Conservation (phyloP, 345 rosid genomes). For the Atalantia buxifolia region DNA sequence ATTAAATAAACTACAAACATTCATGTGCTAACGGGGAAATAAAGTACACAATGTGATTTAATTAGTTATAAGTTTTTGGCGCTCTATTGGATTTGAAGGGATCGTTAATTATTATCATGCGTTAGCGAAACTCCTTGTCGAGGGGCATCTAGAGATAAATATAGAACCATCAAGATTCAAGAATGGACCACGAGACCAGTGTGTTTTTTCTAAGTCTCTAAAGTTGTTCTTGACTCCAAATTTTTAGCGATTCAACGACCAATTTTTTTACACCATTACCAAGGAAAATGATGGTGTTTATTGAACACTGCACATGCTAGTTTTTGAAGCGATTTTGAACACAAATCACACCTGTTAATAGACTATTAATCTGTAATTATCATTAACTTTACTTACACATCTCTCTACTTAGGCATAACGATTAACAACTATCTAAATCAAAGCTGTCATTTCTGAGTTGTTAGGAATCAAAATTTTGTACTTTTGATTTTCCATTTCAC, state of each 20-base stretch:
- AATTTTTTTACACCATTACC: slow-evolving; percentile 32
- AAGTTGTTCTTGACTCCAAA: slow-evolving; percentile 25
- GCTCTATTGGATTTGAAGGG: background rate
- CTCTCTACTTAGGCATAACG: background rate
- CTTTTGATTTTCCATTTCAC: slow-evolving; percentile 16
- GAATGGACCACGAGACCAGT: slow-evolving; percentile 16
- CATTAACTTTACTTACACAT: background rate
- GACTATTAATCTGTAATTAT: background rate
- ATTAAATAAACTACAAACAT: background rate
- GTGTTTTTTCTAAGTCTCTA: slow-evolving; percentile 10
- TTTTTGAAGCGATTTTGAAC: background rate
- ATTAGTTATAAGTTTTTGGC: background rate
- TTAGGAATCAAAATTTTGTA: slow-evolving; percentile 14
- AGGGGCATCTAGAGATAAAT: slow-evolving; percentile 44
- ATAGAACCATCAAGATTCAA: slow-evolving; percentile 1
- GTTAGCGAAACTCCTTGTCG: slow-evolving; percentile 36
- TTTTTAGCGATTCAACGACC: slow-evolving; percentile 8
- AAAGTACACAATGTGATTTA: background rate
- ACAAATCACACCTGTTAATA: background rate
- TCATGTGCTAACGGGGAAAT: background rate
- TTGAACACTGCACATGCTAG: background rate
- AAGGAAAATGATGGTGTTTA: slow-evolving; percentile 21
- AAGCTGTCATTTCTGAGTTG: slow-evolving; percentile 20
- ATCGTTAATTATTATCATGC: background rate
- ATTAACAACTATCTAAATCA: slow-evolving; percentile 18